Percentiles rank a stretch among this genome's conserved stretches.
These are phyloP conservation scores for Candida ortonii DNA, from an alignment of 805 yeast genomes.

Conservation along the genomic window DNA sequence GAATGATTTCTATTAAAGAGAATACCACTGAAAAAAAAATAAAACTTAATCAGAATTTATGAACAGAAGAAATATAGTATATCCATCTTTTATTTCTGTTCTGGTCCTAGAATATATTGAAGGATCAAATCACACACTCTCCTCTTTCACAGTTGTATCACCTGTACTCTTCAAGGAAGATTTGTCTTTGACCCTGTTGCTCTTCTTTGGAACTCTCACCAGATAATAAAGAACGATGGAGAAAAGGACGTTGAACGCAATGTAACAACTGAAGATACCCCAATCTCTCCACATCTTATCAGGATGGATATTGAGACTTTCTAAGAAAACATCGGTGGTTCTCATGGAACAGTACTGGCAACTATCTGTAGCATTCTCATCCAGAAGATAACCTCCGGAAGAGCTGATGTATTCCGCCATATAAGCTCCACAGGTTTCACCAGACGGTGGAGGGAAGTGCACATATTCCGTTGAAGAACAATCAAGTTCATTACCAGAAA, in stretches of 20 bases:
- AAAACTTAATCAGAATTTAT: too few relatives aligned
- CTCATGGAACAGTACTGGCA: slow-evolving; percentile 63
- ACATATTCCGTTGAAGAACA: slow-evolving; percentile 52
- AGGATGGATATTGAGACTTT: slow-evolving; percentile 40
- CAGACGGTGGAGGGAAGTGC: slow-evolving; percentile 48
- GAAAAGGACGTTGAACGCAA: slow-evolving; percentile 39
- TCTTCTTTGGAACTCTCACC: slow-evolving; percentile 71
- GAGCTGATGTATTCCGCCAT: slow-evolving; percentile 38
- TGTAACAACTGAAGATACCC: slow-evolving; percentile 53
- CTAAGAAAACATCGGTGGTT: slow-evolving; percentile 59
- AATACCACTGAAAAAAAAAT: too few relatives aligned
- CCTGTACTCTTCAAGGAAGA: slow-evolving; percentile 16
- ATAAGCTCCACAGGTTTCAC: slow-evolving; percentile 56
- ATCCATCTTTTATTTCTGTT: background rate
- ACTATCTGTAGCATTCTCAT: slow-evolving; percentile 41
- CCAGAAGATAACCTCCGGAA: slow-evolving; percentile 48
- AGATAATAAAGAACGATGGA: slow-evolving; percentile 47
- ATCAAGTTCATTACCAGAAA: slow-evolving; percentile 45
- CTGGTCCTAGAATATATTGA: too few relatives aligned
- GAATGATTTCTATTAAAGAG: too few relatives aligned
- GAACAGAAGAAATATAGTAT: too few relatives aligned
- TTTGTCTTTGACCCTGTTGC: slow-evolving; percentile 31
- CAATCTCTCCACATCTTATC: slow-evolving; percentile 59
- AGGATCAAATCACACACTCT: too few relatives aligned
- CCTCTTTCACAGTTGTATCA: slow-evolving; percentile 1